Evolutionary conservation across 164 flowering plant species (phyloP).

Genomic region (Vitis vinifera): ASM3070453v1 NC_081816.1:9975001-9975500

Average conservation of each 20-base stretch:
- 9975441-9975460: constrained; percentile 73
- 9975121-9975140: constrained; percentile 83
- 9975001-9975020: constrained; percentile 92
- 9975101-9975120: constrained; percentile 89
- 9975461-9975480: not conserved
- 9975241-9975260: not conserved
- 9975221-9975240: not conserved
- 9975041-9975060: constrained; percentile 83
- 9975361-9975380: constrained; percentile 79
- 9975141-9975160: constrained; percentile 31
- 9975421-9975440: constrained; percentile 93
- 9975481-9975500: too few species aligned
- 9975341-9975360: constrained; percentile 93
- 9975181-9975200: not conserved
- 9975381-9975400: constrained; percentile 89
- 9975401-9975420: constrained; percentile 98
- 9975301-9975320: constrained; percentile 95
- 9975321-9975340: constrained; percentile 96
- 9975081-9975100: constrained; percentile 82
- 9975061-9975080: constrained; percentile 93
- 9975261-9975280: constrained; percentile 65
- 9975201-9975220: not conserved
- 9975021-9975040: constrained; percentile 90
- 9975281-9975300: constrained; percentile 86
- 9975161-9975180: not conserved